Conservation (phyloP, 1,139 yeast species). For the Hansenula anomala region DNA sequence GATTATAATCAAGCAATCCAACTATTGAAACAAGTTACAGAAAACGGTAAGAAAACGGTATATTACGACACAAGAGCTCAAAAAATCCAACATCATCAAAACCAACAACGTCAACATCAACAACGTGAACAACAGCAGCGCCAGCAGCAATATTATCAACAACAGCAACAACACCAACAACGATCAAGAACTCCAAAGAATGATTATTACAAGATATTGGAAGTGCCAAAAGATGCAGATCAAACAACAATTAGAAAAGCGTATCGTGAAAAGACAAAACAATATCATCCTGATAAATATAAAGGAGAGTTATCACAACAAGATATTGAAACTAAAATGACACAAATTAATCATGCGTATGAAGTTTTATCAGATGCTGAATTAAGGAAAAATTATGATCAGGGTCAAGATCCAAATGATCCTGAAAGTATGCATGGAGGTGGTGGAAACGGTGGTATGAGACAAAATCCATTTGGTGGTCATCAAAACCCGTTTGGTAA, state of each 20-base stretch:
- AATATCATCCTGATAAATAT: constrained; percentile 89
- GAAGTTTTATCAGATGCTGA: constrained; percentile 74
- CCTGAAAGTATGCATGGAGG: constrained; percentile 18
- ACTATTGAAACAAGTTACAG: constrained; percentile 12
- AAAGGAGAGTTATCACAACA: constrained; percentile 65
- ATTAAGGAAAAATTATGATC: constrained; percentile 59
- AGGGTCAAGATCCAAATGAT: constrained; percentile 57
- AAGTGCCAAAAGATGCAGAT: constrained; percentile 61
- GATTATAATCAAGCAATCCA: constrained; percentile 15
- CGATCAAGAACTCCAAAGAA: constrained; percentile 40
- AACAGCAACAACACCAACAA: constrained; percentile 35
- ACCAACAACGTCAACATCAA: constrained; percentile 48
- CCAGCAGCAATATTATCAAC: constrained; percentile 42
- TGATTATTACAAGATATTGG: constrained; percentile 82
- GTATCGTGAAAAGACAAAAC: constrained; percentile 70
- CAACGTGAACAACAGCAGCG: constrained; percentile 44
- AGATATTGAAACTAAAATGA: constrained; percentile 78
- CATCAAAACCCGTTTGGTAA: not conserved
- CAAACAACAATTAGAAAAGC: constrained; percentile 76
- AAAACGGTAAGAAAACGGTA: constrained; percentile 15
- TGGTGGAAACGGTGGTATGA: constrained; percentile 7
- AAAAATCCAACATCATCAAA: constrained; percentile 37
- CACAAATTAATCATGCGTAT: constrained; percentile 89
- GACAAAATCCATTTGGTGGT: constrained; percentile 10
- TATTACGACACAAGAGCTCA: constrained; percentile 8